Conservation (phyloP, 2,329 filamentous ascomycete species). For the Cytospora piceae region DNA sequence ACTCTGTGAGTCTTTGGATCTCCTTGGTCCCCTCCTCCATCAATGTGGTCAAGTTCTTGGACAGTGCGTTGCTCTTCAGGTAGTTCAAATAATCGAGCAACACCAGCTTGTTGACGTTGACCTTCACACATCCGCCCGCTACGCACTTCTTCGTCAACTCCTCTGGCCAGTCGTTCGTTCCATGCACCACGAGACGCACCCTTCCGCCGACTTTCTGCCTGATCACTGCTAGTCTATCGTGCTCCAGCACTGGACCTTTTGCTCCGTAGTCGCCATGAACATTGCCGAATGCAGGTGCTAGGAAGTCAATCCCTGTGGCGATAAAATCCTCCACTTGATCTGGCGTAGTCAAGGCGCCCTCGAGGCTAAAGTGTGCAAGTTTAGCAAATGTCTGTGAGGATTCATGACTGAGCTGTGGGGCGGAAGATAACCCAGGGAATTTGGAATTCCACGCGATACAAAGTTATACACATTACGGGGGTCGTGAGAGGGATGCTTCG, state of each 20-base stretch:
- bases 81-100: constrained; percentile 27
- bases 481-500: no score
- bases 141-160: constrained; percentile 22
- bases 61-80: constrained; percentile 20
- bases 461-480: neutral
- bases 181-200: constrained; percentile 19
- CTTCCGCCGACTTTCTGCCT: constrained; percentile 13
- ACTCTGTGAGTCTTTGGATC: constrained; percentile 28
- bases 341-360: constrained; percentile 64
- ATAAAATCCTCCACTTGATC: constrained; percentile 67
- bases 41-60: constrained; percentile 19
- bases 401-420: no score
- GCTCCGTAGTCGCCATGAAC: constrained; percentile 64
- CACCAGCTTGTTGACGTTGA: constrained; percentile 28
- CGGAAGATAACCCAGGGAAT: no score
- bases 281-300: constrained; percentile 70
- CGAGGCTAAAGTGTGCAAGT: constrained; percentile 40
- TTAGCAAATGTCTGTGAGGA: neutral
- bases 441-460: neutral
- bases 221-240: constrained; percentile 33
- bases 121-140: constrained; percentile 19
- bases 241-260: constrained; percentile 19
- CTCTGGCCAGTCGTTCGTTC: constrained; percentile 20
- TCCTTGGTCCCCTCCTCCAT: constrained; percentile 27
- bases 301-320: constrained; percentile 67